Base-by-base conservation (phyloP, 257 asterid genomes). In the Rhazya stricta region DNA sequence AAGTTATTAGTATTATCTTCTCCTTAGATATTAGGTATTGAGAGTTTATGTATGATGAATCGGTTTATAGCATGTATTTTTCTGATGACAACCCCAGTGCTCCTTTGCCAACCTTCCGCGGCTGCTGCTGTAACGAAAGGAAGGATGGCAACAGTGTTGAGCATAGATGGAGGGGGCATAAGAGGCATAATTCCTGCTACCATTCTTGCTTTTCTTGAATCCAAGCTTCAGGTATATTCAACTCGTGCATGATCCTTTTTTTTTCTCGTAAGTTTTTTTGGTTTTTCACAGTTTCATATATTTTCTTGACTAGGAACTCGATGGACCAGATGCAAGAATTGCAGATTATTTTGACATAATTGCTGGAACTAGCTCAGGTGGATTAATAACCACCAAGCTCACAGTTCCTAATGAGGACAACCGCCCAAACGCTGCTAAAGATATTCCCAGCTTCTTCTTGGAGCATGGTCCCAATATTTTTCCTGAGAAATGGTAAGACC, bases 361-460 rank as follows among this genome's bases (percentile, higher is more conserved):
- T 0, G 96, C 94, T 0, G 97, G 97, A 54, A 89, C 97, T 5
- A 91, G 96, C 81, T 86, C 96, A 0, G 97, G 97, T 21, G 97
- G 96, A 23, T 70, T 91, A 30, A 54, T 91, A 42, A 62, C 93
- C 19, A 27, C 88, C 41, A 88, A 90, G 97, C 81, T 91, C 16
- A 58, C 95, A 6, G 91, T 91, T 54, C 96, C 97, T 6, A 85
- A 77, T 16, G 18, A 66, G 9, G 77, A 84, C 16, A 85, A 77
- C 11, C 87, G 92, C 41, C 90, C 92, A 21, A 46, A 27, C 42
- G 84, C 90, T 0, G 93, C 93, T 62, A 86, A 84, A 68, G 89
- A 88, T 66, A 81, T 88, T 57, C 77, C 69, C 11, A 79, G 84
- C 4, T 88, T 86, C 70, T 88, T 83, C 54, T 36, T 82, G 1